Conservation (phyloP, 257 asterid genomes). For the Avicennia marina region DNA sequence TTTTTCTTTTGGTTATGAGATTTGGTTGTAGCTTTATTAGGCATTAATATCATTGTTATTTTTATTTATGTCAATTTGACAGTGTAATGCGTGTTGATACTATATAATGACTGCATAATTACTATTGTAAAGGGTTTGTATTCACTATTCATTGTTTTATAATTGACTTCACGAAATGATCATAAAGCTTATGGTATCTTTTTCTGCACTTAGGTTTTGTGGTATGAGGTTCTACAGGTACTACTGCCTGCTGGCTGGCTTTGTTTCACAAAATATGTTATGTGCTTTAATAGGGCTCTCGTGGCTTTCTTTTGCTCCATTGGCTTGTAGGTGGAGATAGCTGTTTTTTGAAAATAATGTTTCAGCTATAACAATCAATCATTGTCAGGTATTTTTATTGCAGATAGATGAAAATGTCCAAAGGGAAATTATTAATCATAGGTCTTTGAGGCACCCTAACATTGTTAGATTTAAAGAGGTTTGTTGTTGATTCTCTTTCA, state of each 20-base stretch:
- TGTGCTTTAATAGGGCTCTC: not conserved
- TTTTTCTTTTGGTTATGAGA: not conserved
- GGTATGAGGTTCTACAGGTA: too few species aligned
- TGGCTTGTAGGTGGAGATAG: not conserved
- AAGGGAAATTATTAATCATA: slow-evolving; percentile 83
- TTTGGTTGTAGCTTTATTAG: not conserved
- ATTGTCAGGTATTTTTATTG: slow-evolving; percentile 17
- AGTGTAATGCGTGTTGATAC: too few species aligned
- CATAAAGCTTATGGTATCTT: not conserved
- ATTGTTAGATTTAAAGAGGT: slow-evolving; percentile 86
- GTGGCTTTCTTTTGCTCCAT: not conserved
- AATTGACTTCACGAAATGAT: not conserved
- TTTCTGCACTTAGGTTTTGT: too few species aligned
- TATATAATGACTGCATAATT: not conserved
- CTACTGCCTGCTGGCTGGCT: too few species aligned
- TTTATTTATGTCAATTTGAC: too few species aligned
- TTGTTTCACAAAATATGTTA: not conserved
- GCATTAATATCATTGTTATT: not conserved
- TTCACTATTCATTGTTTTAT: not conserved
- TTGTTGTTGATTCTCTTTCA: slow-evolving; percentile 7
- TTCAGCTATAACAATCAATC: too few species aligned
- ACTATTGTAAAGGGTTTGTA: not conserved
- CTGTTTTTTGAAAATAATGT: too few species aligned
- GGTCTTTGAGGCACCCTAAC: slow-evolving; percentile 87
- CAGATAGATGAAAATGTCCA: slow-evolving; percentile 91